Evolutionary conservation across 2,329 filamentous ascomycete species (phyloP).

Genomic region (Claviceps digitariae): DNA sequence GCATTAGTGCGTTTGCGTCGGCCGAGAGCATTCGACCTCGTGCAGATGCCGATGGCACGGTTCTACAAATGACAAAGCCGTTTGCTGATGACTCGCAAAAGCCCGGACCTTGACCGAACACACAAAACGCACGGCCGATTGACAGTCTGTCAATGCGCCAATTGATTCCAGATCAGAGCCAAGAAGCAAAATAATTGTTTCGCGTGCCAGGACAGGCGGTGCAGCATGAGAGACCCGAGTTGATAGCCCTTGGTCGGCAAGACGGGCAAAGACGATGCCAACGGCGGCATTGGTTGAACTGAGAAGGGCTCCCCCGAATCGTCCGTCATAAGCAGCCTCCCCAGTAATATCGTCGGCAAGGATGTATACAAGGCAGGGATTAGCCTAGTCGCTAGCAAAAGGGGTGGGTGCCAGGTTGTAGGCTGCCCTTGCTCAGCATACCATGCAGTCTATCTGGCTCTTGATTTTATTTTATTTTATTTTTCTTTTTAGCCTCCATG

Average conservation of each 20-base stretch:
- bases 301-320: constrained; percentile 6
- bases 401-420: not conserved
- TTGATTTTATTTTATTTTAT: not conserved
- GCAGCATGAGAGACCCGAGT: not conserved
- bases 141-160: constrained; percentile 1
- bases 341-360: constrained; percentile 6
- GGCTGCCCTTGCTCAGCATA: not conserved
- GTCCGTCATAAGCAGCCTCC: constrained; percentile 6
- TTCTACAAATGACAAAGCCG: not conserved
- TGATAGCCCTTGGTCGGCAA: not conserved
- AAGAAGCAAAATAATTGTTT: not conserved
- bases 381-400: not conserved
- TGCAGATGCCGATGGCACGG: constrained; percentile 4
- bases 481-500: not conserved
- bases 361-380: constrained; percentile 1
- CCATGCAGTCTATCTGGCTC: not conserved
- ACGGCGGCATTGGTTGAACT: constrained; percentile 5
- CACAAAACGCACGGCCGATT: constrained; percentile 1
- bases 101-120: constrained; percentile 5
- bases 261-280: constrained; percentile 2
- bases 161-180: not conserved
- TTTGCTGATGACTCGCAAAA: not conserved
- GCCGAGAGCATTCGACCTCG: constrained; percentile 4
- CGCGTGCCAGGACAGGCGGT: not conserved
- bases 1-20: not conserved